Conservation (phyloP, 2,329 filamentous ascomycete species). For the Botrytis cinerea region DNA sequence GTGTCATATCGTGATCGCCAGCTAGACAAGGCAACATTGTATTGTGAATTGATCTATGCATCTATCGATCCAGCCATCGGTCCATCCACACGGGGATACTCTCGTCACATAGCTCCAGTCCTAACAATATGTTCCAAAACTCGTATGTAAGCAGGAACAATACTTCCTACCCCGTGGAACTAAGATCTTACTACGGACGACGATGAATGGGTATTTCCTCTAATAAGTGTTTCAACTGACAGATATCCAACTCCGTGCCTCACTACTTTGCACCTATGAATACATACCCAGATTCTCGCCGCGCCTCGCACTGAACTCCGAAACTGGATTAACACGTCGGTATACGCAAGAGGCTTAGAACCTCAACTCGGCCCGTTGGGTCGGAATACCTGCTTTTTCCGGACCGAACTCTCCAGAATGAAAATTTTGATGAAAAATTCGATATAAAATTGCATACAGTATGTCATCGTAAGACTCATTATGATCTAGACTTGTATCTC, state of each 20-base stretch:
- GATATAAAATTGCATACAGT: not conserved
- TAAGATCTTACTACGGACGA: not conserved
- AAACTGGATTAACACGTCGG: not conserved
- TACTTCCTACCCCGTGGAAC: not conserved
- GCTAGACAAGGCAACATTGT: not conserved
- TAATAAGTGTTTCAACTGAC: too few species aligned
- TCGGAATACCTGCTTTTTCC: not conserved
- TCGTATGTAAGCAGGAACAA: not conserved
- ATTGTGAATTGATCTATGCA: not conserved
- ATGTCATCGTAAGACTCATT: conserved; percentile 1
- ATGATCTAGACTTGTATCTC: not conserved
- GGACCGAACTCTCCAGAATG: not conserved
- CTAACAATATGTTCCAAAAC: not conserved
- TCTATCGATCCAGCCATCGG: not conserved
- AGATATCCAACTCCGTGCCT: not conserved
- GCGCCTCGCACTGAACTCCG: not conserved
- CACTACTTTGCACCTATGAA: not conserved
- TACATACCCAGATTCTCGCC: not conserved
- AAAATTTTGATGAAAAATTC: not conserved
- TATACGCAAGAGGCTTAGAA: not conserved
- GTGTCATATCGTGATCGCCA: not conserved
- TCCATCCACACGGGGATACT: not conserved
- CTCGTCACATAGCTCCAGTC: not conserved
- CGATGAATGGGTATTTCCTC: too few species aligned
- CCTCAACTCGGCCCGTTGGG: not conserved